These are phyloP conservation scores for barrel medic (Medicago truncatula) DNA, from an alignment of 306 rosid genomes.

Conservation along the genomic window DNA sequence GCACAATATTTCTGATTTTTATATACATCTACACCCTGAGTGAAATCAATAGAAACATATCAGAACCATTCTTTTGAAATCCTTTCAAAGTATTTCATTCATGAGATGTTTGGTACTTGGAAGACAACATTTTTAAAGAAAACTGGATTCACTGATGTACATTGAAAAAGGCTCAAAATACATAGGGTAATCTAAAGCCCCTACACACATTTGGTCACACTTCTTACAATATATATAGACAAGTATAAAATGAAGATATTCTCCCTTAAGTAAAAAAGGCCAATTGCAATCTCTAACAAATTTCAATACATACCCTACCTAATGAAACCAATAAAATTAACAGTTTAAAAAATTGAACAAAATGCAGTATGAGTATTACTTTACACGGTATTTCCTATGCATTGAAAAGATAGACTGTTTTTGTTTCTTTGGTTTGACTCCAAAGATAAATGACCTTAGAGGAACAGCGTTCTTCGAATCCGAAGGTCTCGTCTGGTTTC, in stretches of 20 bases:
- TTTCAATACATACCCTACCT: constrained; percentile 38
- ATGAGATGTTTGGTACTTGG: constrained; percentile 17
- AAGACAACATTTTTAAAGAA: constrained; percentile 29
- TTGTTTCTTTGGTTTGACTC: constrained; percentile 66
- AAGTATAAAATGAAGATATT: constrained; percentile 35
- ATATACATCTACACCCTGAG: no score
- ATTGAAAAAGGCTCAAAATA: constrained; percentile 20
- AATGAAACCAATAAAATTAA: constrained; percentile 38
- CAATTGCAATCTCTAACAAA: constrained; percentile 19
- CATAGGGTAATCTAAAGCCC: constrained; percentile 32
- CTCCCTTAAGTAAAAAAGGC: background rate
- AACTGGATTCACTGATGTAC: constrained; percentile 32
- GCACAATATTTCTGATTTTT: no score
- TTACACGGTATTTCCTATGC: constrained; percentile 67
- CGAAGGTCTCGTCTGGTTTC: constrained; percentile 50
- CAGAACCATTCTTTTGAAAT: background rate
- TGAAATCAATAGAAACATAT: no score
- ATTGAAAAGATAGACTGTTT: constrained; percentile 75
- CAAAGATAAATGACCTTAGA: constrained; percentile 87
- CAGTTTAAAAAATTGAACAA: background rate
- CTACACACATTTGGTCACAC: constrained; percentile 29
- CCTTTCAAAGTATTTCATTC: background rate
- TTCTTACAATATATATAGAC: constrained; percentile 32
- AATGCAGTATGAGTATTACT: constrained; percentile 19
- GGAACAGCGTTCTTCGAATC: constrained; percentile 66